Evolutionary conservation across 129 eudicot species (phyloP), one percentile per base, ranked within the genome.

Genomic region (Lactuca saligna): DNA sequence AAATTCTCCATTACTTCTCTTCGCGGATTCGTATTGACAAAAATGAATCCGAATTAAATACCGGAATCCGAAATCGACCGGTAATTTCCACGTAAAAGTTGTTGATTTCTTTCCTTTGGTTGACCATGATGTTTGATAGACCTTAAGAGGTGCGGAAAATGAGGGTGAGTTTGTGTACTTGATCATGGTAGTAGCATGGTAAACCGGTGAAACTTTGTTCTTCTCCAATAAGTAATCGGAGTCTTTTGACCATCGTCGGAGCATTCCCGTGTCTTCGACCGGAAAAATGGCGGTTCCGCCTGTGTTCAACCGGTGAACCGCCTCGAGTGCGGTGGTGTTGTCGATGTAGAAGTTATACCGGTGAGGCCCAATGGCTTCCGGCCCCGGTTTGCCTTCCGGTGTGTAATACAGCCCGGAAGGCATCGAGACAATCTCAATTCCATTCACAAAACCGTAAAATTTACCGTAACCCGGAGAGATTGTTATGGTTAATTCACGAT

Each of bases 41-140:
- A 82, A 80, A 75, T 86, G 91, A 31, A 86, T 78, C 75, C 88
- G 71, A 17, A 86, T 56, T 48, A 86, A 63, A 72, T 85, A 85
- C 59, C 82, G 72, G 51, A 82, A 86, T 33, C 91, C 88, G 38
- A 83, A 64, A 53, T 86, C 81, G 34, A 82, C 83, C 12, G 82
- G 75, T 55, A 79, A 61, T 58, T 66, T 77, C 91, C 91, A 82
- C 9, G 81, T 79, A 20, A 71, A 25, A 16, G 54, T 69, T 37
- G 61, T 51, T 1, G 69, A 42, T 60, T 68, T 69, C 60, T 61
- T 73, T 31, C 49, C 46, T 57, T 42, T 72, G 33, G 73, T 59
- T 29, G 60, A 34, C 82, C 85, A 67, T 42, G 79, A 55, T 75
- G 90, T 81, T 74, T 74, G 84, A 70, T 85, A 81, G 38, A 85